A percentile compares a stretch with the other conserved stretches of the same genome.
Conservation (phyloP, 1,139 yeast genomes). For the Kodamaea sp. region DNA sequence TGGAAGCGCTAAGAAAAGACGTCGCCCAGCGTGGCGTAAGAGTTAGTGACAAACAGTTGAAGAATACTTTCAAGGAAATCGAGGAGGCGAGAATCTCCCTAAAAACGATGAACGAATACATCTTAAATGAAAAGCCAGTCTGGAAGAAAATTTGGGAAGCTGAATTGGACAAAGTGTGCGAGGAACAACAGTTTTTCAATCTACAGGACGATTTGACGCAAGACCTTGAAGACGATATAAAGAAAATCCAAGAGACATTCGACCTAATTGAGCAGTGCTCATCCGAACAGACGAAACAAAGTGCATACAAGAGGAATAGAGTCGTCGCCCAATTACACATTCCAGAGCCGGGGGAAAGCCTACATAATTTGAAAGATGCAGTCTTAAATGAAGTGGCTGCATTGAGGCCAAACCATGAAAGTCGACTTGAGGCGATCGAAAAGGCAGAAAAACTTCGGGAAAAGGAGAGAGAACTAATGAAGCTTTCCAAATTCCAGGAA, state of each 20-base stretch:
- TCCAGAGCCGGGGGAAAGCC: constrained; percentile 67
- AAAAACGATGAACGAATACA: constrained; percentile 57
- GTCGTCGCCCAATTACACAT: constrained; percentile 44
- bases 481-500: constrained; percentile 70
- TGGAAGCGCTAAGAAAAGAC: constrained; percentile 87
- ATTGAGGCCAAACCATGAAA: constrained; percentile 79
- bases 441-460: constrained; percentile 82
- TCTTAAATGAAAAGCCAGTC: constrained; percentile 69
- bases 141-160: constrained; percentile 95
- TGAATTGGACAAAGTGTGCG: constrained; percentile 86
- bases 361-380: constrained; percentile 74
- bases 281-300: constrained; percentile 60
- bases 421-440: constrained; percentile 82
- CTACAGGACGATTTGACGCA: constrained; percentile 83
- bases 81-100: constrained; percentile 56
- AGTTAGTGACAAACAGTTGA: constrained; percentile 74
- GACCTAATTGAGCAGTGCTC: constrained; percentile 80
- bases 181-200: constrained; percentile 89
- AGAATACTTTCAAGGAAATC: constrained; percentile 65
- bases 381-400: constrained; percentile 78
- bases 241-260: constrained; percentile 79
- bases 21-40: constrained; percentile 91
- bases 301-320: constrained; percentile 32
- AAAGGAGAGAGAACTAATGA: constrained; percentile 62
- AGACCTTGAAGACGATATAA: constrained; percentile 79